Evolutionary conservation across 2,329 filamentous ascomycete species (phyloP).

Genomic region (Talaromyces sp.): DNA sequence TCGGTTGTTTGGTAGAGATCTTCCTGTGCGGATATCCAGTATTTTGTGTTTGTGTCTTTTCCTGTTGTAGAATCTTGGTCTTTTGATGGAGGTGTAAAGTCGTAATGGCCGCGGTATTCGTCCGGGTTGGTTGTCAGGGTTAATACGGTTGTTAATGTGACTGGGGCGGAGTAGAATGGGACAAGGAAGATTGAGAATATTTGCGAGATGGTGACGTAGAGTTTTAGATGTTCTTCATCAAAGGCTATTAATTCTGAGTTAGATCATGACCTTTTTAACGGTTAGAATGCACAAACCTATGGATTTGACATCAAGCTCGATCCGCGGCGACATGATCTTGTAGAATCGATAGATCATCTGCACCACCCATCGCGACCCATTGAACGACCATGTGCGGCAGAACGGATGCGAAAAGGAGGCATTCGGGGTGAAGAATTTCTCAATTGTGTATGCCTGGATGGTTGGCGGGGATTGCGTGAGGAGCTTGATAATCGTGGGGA

Average conservation of each 20-base stretch:
- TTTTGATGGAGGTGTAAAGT: constrained; percentile 13
- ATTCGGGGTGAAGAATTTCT: constrained; percentile 66
- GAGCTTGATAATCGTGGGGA: constrained; percentile 59
- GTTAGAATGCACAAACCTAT: constrained; percentile 41
- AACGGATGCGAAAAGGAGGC: constrained; percentile 75
- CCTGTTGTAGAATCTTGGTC: constrained; percentile 15
- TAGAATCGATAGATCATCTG: constrained; percentile 74
- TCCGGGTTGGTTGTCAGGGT: constrained; percentile 49
- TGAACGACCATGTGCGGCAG: constrained; percentile 58
- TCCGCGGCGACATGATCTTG: constrained; percentile 71
- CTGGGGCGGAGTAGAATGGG: constrained; percentile 66
- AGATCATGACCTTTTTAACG: neutral
- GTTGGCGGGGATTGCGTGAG: constrained; percentile 63
- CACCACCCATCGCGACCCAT: constrained; percentile 62
- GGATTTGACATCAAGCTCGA: constrained; percentile 61
- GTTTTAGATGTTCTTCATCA: constrained; percentile 58
- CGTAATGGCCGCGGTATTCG: constrained; percentile 19
- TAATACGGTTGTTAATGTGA: constrained; percentile 64
- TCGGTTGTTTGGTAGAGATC: constrained; percentile 77
- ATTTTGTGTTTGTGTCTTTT: constrained; percentile 29
- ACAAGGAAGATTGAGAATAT: constrained; percentile 72
- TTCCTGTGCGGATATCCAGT: constrained; percentile 71
- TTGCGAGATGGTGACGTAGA: constrained; percentile 71
- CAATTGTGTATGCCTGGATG: constrained; percentile 60
- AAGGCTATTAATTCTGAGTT: constrained; percentile 47